These are phyloP conservation scores for Podila epicladia DNA, from an alignment of 192 early-diverging fungal genomes.

Conservation along the genomic window DNA sequence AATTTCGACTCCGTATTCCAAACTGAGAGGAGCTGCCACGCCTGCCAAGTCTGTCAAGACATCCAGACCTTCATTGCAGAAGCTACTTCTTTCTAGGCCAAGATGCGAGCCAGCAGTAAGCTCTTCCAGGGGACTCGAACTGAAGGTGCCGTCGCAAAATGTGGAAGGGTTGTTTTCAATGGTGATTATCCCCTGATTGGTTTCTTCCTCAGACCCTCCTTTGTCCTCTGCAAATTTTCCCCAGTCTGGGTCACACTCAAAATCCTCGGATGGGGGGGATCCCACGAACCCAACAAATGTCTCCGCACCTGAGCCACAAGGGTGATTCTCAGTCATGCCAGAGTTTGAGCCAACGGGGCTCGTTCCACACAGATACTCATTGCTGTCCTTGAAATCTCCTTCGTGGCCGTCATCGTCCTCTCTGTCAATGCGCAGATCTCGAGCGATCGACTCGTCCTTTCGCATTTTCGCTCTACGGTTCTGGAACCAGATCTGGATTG, in stretches of 20 bases:
- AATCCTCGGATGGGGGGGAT: background rate
- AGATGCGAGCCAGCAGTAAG: too few relatives aligned
- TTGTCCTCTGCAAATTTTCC: background rate
- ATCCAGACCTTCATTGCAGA: too few relatives aligned
- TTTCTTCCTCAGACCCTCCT: too few relatives aligned
- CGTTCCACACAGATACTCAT: background rate
- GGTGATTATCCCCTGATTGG: too few relatives aligned
- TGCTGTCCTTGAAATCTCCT: background rate
- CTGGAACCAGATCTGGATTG: constrained; percentile 90
- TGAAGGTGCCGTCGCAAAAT: too few relatives aligned
- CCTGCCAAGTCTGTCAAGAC: too few relatives aligned
- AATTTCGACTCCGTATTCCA: too few relatives aligned
- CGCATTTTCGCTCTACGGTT: constrained; percentile 91
- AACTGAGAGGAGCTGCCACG: too few relatives aligned
- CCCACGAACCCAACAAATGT: background rate
- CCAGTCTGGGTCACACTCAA: background rate
- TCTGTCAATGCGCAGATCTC: background rate
- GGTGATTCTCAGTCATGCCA: background rate
- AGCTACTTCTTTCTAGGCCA: too few relatives aligned
- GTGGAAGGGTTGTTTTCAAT: too few relatives aligned
- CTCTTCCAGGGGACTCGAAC: too few relatives aligned
- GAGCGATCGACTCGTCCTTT: constrained; percentile 53
- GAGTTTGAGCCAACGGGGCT: too few relatives aligned
- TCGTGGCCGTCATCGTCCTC: background rate
- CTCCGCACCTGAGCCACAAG: background rate